A percentile compares a stretch with the other conserved stretches of the same genome.
These are phyloP conservation scores for Vicia faba DNA, from an alignment of 306 rosid genomes.

Conservation along the genomic window DNA sequence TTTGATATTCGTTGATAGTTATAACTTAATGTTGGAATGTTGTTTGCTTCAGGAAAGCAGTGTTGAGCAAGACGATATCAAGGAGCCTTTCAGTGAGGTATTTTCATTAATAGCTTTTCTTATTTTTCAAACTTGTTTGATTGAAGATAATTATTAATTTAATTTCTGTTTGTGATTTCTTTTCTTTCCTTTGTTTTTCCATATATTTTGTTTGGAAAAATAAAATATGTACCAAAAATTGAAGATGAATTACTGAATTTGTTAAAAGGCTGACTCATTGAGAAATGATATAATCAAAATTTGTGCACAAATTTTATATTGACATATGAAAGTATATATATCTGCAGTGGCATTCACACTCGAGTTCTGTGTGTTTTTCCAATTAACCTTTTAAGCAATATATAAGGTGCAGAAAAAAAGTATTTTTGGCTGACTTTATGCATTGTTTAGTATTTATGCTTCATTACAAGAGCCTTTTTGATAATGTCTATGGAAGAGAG, in stretches of 20 bases:
- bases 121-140: background rate
- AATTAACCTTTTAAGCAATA: conserved; percentile 17
- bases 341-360: conserved; percentile 15
- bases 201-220: background rate
- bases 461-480: conserved; percentile 11
- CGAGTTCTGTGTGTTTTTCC: conserved; percentile 14
- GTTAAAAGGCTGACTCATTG: background rate
- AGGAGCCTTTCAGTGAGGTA: conserved; percentile 98
- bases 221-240: conserved; percentile 19
- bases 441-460: conserved; percentile 8
- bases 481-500: conserved; percentile 14
- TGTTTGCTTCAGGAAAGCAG: conserved; percentile 81
- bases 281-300: background rate
- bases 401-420: background rate
- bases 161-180: background rate
- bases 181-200: conserved; percentile 20
- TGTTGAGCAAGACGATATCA: conserved; percentile 83
- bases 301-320: background rate
- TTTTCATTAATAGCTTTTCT: conserved; percentile 25
- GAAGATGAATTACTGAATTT: conserved; percentile 18
- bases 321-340: background rate
- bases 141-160: background rate
- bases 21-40: conserved; percentile 34
- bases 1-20: conserved; percentile 22
- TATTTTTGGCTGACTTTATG: conserved; percentile 3